These are phyloP conservation scores for Potentilla sterilis DNA, from an alignment of 306 rosid species.

Conservation along the genomic window DNA sequence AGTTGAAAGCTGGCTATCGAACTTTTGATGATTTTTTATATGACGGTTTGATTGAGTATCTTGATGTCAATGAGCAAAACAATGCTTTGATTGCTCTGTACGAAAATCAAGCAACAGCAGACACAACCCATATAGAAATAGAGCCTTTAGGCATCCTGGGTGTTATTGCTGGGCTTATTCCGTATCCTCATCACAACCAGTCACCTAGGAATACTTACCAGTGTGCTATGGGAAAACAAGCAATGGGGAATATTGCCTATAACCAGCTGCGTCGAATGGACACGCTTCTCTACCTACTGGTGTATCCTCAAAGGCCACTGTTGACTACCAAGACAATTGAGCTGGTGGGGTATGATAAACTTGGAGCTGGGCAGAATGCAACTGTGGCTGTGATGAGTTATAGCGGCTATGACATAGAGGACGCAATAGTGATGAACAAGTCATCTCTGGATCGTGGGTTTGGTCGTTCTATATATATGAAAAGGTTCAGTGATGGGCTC, in stretches of 20 bases:
- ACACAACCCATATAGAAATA: slow-evolving; percentile 80
- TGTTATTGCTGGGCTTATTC: slow-evolving; percentile 85
- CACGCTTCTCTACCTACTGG: slow-evolving; percentile 71
- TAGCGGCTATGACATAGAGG: slow-evolving; percentile 97
- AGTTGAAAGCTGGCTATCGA: slow-evolving; percentile 84
- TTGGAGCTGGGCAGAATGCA: slow-evolving; percentile 97
- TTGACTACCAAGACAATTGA: slow-evolving; percentile 88
- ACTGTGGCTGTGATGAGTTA: slow-evolving; percentile 98
- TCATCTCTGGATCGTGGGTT: slow-evolving; percentile 97
- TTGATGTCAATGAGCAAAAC: slow-evolving; percentile 95
- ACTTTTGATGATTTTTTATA: slow-evolving; percentile 73
- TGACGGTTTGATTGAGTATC: slow-evolving; percentile 87
- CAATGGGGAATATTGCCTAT: slow-evolving; percentile 93
- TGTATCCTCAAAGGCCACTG: slow-evolving; percentile 90
- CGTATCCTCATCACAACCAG: slow-evolving; percentile 97
- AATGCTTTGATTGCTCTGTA: slow-evolving; percentile 91
- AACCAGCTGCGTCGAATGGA: slow-evolving; percentile 87
- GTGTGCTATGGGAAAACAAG: slow-evolving; percentile 99
- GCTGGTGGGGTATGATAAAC: slow-evolving; percentile 96
- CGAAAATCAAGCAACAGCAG: slow-evolving; percentile 66
- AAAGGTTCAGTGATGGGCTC: slow-evolving; percentile 38
- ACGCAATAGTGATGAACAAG: slow-evolving; percentile 96
- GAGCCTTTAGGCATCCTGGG: slow-evolving; percentile 94
- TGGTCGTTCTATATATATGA: slow-evolving; percentile 93
- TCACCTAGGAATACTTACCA: slow-evolving; percentile 96